Evolutionary conservation across 306 rosid genomes (phyloP), one percentile per base, ranked within the genome.

Genomic region (Macrotyloma uniflorum): DNA sequence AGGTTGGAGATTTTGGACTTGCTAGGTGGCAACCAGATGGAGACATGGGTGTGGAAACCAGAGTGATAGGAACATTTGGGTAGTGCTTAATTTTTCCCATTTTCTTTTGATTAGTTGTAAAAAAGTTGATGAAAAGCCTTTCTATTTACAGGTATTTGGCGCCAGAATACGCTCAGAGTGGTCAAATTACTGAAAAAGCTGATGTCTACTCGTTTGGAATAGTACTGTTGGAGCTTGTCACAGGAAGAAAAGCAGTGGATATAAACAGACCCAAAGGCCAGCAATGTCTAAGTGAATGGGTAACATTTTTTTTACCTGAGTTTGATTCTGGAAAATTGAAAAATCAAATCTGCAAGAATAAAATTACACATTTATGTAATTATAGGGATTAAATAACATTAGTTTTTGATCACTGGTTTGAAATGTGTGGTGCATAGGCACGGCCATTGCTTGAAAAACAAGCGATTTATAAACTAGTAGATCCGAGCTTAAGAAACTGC

Each of bases 1-100:
- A 95, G 99, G 99, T 95, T n/a, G 99, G 99, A 84, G 99, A 95
- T 90, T 95, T 95, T 58, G 99, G 99, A 79, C 93, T 95, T 50
- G 99, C 99, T 36, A 90, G 99, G 87, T 95, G 98, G 98, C 97
- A 93, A 78, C 99, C 99, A 13, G 94, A 95, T 77, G 98, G 99
- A 45, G 91, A 90, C 49, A 80, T 84, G 84, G 98, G 91, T 50
- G 97, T 93, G 59, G 98, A 95, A 84, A 95, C 99, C 8, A 87
- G 99, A 86, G 94, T 95, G 68, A 87, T 95, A 11, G 98, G 98
- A 81, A 93, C 96, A 75, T 95, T 95, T 70, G 98, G 98, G 99
- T 95, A 88, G 50, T 49, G 32, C 35, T 40, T 62, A 45, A n/a
- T 78, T 62, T 54, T 59, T 47, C 65, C 65, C 18, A 5, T 28